Evolutionary conservation across 2,329 filamentous ascomycete species (phyloP), one percentile per base, ranked within the genome.

Genomic region (Alternaria gaisen): DNA sequence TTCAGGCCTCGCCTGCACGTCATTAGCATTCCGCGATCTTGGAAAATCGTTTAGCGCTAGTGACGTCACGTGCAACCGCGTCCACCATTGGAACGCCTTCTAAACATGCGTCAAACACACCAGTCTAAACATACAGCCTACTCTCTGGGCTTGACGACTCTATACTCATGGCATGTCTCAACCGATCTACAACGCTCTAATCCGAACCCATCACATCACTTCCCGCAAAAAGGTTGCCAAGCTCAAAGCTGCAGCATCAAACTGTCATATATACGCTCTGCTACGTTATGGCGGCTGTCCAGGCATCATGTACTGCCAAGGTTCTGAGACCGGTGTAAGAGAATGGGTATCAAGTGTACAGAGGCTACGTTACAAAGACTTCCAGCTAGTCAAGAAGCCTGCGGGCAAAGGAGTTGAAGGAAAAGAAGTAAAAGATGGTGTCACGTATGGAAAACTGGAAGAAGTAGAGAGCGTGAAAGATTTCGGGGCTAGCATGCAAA

Each of bases 191-290:
- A 85, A 87, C 72, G 86, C 90, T 30, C 81, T 94, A 46, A 91
- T 94, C 61, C 86, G 90, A 53, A 94, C 91, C 0, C 91, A 94
- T 69, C 91, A 94, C 76, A 93, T 94, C 72, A 93, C 90, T 4
- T 93, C 90, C 0, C 88, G 90, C 65, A 93, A 92, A 74, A 94
- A 94, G 73, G 84, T 90, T 44, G 80, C 83, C 26, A 83, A 83
- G 57, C 83, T 94, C 22, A 86, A 83, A 52, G 90, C 90, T 75
- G 87, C 88, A 2, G 88, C 89, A 7, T 83, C 86, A 32, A 82
- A 85, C 47, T 81, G 86, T 66, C 80, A 87, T 57, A 85, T 89
- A 52, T 89, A 86, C 65, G 86, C 90, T 1, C 80, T 93, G 4
- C 80, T 92, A 1, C 86, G 90, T 26, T 88, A 85, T 63, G 90